A percentile compares a stretch with the other conserved stretches of the same genome.
Conservation (phyloP, 345 rosid genomes). For the Lepidium aucheri region DNA sequence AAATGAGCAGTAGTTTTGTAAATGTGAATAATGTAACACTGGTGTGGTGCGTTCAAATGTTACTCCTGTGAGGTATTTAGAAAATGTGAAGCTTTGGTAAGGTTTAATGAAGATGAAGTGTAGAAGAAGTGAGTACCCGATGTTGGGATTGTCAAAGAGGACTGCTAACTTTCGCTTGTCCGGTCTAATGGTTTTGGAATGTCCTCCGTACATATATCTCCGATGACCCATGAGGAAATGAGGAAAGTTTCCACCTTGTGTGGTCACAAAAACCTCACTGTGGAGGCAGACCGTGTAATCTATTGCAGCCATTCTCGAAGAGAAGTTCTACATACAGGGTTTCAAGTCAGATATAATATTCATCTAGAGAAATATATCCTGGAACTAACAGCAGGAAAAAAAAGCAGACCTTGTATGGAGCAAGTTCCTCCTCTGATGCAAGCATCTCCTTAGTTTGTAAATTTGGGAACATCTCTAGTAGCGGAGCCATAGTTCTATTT, state of each 20-base stretch:
- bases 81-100: background rate
- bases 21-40: background rate
- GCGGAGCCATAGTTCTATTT: constrained; percentile 81
- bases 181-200: constrained; percentile 89
- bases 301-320: constrained; percentile 99
- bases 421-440: constrained; percentile 81
- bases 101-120: background rate
- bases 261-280: constrained; percentile 97
- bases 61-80: background rate
- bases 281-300: constrained; percentile 99
- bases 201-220: constrained; percentile 85
- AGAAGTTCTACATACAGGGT: constrained; percentile 62
- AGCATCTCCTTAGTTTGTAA: constrained; percentile 86
- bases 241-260: constrained; percentile 99
- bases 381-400: background rate
- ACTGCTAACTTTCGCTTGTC: constrained; percentile 95
- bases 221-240: constrained; percentile 97
- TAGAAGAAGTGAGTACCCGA: constrained; percentile 49
- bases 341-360: constrained; percentile 22
- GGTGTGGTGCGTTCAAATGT: background rate
- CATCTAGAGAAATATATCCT: background rate
- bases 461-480: constrained; percentile 95
- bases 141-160: constrained; percentile 82
- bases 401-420: constrained; percentile 60
- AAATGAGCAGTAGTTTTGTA: background rate